Evolutionary conservation across 1,284 basidiomycete species (phyloP).

Genomic region (Agaricales sp.): DNA sequence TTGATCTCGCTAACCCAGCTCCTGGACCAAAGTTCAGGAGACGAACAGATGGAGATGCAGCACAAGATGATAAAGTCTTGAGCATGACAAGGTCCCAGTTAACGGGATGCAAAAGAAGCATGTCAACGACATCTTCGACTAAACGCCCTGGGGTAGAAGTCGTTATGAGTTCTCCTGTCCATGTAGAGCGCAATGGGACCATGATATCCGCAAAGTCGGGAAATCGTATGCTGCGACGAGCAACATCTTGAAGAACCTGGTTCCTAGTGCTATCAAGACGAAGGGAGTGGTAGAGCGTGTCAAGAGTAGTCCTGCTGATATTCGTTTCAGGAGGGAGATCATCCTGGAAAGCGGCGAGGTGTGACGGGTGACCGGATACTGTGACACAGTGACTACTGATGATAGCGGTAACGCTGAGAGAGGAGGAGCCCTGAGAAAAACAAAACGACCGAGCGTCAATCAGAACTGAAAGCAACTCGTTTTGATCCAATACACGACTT

Average conservation of each 20-base stretch:
- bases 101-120: conserved; percentile 45
- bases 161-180: conserved; percentile 30
- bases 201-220: conserved; percentile 33
- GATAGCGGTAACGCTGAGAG: conserved; percentile 40
- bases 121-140: conserved; percentile 39
- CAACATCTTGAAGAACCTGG: conserved; percentile 34
- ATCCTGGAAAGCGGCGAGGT: conserved; percentile 31
- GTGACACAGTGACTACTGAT: conserved; percentile 37
- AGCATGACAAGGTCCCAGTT: conserved; percentile 39
- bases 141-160: conserved; percentile 22
- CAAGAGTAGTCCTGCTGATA: conserved; percentile 31
- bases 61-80: conserved; percentile 17
- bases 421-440: conserved; percentile 11
- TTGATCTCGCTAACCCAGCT: conserved; percentile 21
- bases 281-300: conserved; percentile 46
- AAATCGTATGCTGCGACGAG: conserved; percentile 34
- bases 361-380: conserved; percentile 45
- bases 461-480: conserved; percentile 8
- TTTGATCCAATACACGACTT: conserved; percentile 1
- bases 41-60: conserved; percentile 18
- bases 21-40: conserved; percentile 52
- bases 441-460: conserved; percentile 1
- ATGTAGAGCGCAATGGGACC: conserved; percentile 36
- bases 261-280: conserved; percentile 23
- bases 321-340: conserved; percentile 22